Conservation (phyloP, 2,329 filamentous ascomycete species). For the Monosporascus sp. region DNA sequence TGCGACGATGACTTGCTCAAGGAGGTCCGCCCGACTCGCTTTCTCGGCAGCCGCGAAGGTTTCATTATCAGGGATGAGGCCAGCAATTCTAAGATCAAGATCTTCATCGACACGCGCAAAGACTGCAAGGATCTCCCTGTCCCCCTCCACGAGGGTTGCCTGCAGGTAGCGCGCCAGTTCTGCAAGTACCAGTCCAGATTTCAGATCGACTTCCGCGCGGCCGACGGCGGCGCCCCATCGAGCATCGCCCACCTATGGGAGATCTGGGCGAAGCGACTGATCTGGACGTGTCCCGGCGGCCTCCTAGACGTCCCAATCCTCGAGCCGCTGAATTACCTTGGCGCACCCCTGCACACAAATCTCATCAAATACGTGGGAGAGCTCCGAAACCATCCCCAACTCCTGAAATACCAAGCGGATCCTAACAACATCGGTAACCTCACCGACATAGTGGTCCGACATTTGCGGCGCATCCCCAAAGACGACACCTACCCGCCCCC, state of each 20-base stretch:
- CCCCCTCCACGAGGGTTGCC: slow-evolving; percentile 15
- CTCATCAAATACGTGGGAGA: neutral
- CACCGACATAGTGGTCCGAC: neutral
- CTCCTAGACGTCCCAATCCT: slow-evolving; percentile 4
- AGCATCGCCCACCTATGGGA: slow-evolving; percentile 18
- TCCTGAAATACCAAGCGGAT: slow-evolving; percentile 3
- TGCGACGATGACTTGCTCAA: slow-evolving; percentile 1
- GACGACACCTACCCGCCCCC: neutral
- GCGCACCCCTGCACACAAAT: neutral
- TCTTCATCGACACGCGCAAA: slow-evolving; percentile 8
- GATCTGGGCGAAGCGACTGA: slow-evolving; percentile 18
- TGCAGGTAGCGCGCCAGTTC: slow-evolving; percentile 9
- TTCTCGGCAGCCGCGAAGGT: slow-evolving; percentile 5
- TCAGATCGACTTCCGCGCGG: slow-evolving; percentile 7
- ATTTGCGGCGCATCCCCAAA: too few relatives aligned
- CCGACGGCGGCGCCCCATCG: slow-evolving; percentile 7
- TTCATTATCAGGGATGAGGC: neutral
- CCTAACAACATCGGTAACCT: neutral
- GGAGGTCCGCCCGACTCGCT: neutral
- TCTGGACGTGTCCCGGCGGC: slow-evolving; percentile 1
- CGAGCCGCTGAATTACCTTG: slow-evolving; percentile 9
- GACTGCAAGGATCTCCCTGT: slow-evolving; percentile 6
- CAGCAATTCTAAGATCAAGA: neutral
- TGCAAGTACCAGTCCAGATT: slow-evolving; percentile 9
- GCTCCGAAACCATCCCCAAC: neutral